Base-by-base conservation (phyloP, 2,329 filamentous ascomycete species). In the Aschersonia sp. region DNA sequence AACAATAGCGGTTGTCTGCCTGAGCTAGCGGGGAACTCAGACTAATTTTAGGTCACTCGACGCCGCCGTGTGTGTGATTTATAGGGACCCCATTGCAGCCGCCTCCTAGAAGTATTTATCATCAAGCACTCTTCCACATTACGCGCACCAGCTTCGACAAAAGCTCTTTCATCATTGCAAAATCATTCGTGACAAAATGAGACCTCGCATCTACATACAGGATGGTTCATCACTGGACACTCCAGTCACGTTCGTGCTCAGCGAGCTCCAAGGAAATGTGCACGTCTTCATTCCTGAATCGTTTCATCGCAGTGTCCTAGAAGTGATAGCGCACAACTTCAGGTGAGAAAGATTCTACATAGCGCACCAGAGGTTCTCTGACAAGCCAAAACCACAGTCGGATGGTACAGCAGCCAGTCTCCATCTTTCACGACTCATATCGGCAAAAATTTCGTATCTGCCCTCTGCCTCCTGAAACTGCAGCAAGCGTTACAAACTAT, bases 361-460 rank as follows among this genome's bases (percentile, higher is more conserved):
- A 38, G n/a, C n/a, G n/a, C 4, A 9, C 9, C n/a, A n/a, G 12
- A 30, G n/a, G 3, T 3, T 3, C 6, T 31, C 38, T 35, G n/a
- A 47, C 5, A 10, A n/a, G 28, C 29, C 50, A 51, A 41, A 53
- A 9, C 30, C 20, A 1, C 20, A 61, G 56, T 30, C 53, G 50
- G 12, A 51, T 51, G 30, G 48, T 59, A 7, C 51, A 58, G 38
- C 54, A 60, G 40, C 56, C 56, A 6, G 54, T 61, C 5, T 55
- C 52, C 29, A 55, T 58, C 1, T 60, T 56, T 43, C 54, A 58
- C 43, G 56, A 60, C 31, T 30, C 44, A 7, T 44, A 41, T 12
- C 50, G 54, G 38, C 45, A 53, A 35, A 59, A 58, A 31, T 61
- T 56, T 46, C 51, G 59, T 9, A 47, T 61, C 12, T 60, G 58